Conservation (phyloP, 257 asterid genomes). For the Nemophila menziesii region DNA sequence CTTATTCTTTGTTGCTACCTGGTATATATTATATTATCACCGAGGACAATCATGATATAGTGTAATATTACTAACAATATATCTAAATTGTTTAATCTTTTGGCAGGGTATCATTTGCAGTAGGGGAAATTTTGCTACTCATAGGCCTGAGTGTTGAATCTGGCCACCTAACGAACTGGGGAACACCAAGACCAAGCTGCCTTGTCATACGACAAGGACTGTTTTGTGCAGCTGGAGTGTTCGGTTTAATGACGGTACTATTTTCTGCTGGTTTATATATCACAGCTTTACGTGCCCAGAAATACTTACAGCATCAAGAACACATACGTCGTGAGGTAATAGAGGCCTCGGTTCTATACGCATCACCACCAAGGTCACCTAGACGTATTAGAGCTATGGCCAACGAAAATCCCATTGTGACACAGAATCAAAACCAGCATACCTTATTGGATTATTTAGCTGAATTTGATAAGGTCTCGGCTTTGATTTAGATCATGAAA, state of each 20-base stretch:
- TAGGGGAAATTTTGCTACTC: conserved; percentile 64
- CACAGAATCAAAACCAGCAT: conserved; percentile 22
- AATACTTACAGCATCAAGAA: conserved; percentile 23
- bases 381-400: conserved; percentile 24
- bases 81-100: too few species aligned
- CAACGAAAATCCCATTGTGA: conserved; percentile 31
- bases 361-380: conserved; percentile 62
- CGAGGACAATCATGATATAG: too few species aligned
- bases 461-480: conserved; percentile 45
- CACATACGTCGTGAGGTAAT: conserved; percentile 25
- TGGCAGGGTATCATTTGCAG: conserved; percentile 59
- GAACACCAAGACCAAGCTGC: conserved; percentile 35
- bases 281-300: conserved; percentile 45
- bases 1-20: conserved; percentile 61
- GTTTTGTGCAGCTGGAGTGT: conserved; percentile 74
- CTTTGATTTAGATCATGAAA: conserved; percentile 18
- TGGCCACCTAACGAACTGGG: conserved; percentile 78
- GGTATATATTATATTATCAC: conserved; percentile 25
- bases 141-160: conserved; percentile 80
- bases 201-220: conserved; percentile 42
- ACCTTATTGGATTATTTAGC: conserved; percentile 36
- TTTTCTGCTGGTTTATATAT: conserved; percentile 62
- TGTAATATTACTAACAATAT: too few species aligned
- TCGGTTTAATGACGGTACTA: conserved; percentile 50
- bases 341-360: conserved; percentile 43